These are phyloP conservation scores for Aspergillus sp. DNA, from an alignment of 2,329 filamentous ascomycete species.

Conservation along the genomic window DNA sequence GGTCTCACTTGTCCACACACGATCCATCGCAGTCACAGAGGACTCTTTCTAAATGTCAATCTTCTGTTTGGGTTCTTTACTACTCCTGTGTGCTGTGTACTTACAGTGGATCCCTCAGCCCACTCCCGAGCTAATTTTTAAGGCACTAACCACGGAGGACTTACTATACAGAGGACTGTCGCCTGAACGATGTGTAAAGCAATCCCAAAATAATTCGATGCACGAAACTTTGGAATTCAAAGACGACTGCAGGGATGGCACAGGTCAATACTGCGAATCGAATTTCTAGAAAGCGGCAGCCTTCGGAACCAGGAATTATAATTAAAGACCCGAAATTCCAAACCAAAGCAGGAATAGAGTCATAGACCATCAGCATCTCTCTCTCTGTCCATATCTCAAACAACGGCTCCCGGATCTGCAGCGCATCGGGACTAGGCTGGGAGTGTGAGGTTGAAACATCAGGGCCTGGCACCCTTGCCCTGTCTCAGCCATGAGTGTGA, in stretches of 20 bases:
- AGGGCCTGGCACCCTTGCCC: neutral
- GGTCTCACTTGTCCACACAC: neutral
- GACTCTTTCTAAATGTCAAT: neutral
- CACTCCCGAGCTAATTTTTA: conserved; percentile 3
- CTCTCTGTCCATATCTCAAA: conserved; percentile 7
- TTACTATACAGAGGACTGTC: conserved; percentile 7
- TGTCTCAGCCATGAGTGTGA: neutral
- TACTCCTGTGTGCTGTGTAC: no score
- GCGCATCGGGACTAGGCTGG: conserved; percentile 5
- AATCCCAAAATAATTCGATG: neutral
- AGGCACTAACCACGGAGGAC: conserved; percentile 5
- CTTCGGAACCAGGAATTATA: neutral
- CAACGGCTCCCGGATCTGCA: conserved; percentile 16
- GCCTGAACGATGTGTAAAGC: neutral
- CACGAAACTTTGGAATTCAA: neutral
- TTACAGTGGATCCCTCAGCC: neutral
- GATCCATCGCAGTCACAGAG: neutral
- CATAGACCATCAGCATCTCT: neutral
- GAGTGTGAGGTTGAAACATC: neutral
- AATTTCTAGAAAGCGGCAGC: neutral
- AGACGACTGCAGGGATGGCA: neutral
- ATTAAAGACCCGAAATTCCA: neutral
- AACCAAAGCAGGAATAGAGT: neutral
- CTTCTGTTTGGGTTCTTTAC: neutral
- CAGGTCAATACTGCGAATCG: neutral